Conservation (phyloP, 331 rosid species). For the Acacia pycnantha region DNA sequence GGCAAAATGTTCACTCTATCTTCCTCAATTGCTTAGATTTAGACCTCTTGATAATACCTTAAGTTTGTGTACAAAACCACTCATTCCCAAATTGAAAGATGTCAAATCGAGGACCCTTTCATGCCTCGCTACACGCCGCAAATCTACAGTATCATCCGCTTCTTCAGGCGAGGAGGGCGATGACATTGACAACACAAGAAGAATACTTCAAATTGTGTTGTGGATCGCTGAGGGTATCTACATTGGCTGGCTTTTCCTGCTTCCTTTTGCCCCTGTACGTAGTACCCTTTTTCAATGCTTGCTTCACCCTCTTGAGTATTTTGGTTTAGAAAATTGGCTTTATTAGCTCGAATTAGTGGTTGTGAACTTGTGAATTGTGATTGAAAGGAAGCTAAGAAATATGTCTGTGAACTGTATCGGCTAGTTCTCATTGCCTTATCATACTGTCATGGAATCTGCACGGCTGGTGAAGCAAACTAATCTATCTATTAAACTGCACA, state of each 20-base stretch:
- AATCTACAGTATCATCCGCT: constrained; percentile 30
- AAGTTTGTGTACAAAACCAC: constrained; percentile 5
- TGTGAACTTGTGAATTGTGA: neutral
- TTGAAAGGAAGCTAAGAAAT: neutral
- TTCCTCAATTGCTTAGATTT: constrained; percentile 22
- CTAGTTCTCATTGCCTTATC: neutral
- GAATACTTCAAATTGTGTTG: constrained; percentile 44
- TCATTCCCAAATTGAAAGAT: constrained; percentile 3
- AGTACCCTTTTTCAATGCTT: constrained; percentile 23
- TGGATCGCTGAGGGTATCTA: constrained; percentile 80
- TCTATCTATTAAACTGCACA: neutral
- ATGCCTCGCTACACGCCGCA: constrained; percentile 46
- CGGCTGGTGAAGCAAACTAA: neutral
- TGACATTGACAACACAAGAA: constrained; percentile 28
- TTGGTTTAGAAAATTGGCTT: neutral
- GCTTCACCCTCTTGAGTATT: neutral
- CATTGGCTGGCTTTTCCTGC: constrained; percentile 85
- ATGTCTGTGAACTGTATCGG: neutral
- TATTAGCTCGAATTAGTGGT: neutral
- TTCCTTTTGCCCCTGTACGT: constrained; percentile 89
- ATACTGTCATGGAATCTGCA: neutral
- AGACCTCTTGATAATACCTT: neutral
- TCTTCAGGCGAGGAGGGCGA: constrained; percentile 30
- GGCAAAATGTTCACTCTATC: constrained; percentile 25
- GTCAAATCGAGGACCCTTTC: constrained; percentile 16